Evolutionary conservation across 148 eudicot genomes (phyloP), one percentile per base, ranked within the genome.

Genomic region (Camellia lanceoleosa): DNA sequence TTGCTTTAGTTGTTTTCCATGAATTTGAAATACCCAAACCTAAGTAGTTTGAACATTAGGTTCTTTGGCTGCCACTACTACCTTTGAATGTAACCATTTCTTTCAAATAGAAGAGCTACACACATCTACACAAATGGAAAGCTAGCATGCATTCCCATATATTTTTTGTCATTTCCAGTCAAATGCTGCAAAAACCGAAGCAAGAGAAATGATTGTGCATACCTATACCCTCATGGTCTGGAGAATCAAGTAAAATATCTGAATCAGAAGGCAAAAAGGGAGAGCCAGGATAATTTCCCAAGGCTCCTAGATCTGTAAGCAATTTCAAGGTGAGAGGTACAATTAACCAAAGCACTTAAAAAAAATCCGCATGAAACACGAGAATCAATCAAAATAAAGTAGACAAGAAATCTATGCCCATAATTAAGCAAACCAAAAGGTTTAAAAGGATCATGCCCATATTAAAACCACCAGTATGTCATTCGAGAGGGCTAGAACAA

Each of bases 241-340:
- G 71, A 3, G 79, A 77, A 77, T 77, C 79, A 30, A 64, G 79
- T 49, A 77, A 65, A 64, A 77, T 84, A 87, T 93, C 98, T 19
- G 97, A 91, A 88, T 96, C 99, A 75, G 99, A 96, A 65, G 89
- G 95, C 78, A 96, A 82, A 84, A 93, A 96, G 15, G 99, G 98
- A 16, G 98, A 96, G 60, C 98, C 97, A 59, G 98, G 95, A 89
- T 96, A 96, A 83, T 96, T 93, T 83, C 99, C 98, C 83, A 96
- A 86, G 61, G 92, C 89, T 82, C 99, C 99, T 83, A 96, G 91
- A 90, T 96, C 99, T 96, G 95, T 80, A 79, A 54, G 72, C 59
- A 54, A 54, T 64, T 38, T 64, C n/a, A 64, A 49, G 44, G 58
- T 43, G 49, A 62, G 44, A 46, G 7, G 20, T 76, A 63, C 20